Evolutionary conservation across 139 green algal genomes (phyloP), one percentile per base, ranked within the genome.

Genomic region (Haematococcus sp.): DNA sequence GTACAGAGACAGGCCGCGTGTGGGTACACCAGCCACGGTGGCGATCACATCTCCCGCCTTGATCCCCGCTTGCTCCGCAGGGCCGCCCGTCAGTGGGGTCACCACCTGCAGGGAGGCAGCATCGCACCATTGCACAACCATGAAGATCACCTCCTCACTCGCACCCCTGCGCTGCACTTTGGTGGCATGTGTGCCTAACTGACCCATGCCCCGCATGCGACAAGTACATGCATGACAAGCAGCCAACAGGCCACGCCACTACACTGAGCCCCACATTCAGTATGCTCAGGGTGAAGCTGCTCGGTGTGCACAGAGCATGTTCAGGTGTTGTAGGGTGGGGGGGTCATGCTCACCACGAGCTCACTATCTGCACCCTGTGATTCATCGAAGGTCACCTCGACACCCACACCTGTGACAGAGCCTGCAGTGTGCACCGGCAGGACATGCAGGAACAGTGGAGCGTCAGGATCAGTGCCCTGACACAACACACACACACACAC

Each of bases 61-160:
- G 2, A 98, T 77, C 0, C 94, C 95, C 3, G 91, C 95, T 19
- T 64, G 73, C 11, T 97, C 93, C 3, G 92, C 91, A n/a, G 95
- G 94, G 11, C 94, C 93, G 3, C 89, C 93, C 1, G 86, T 75
- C 0, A 84, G 68, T 0, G 95, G 94, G 3, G 93, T 77, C 11
- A 99, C 82, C 31, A 99, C 95, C 75, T 91, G 46, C 4, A 23
- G 28, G 11, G 40, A 7, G n/a, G n/a, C n/a, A n/a, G n/a, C n/a
- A n/a, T n/a, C n/a, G n/a, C n/a, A n/a, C n/a, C n/a, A n/a, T n/a
- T n/a, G n/a, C n/a, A n/a, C n/a, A n/a, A n/a, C n/a, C n/a, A n/a
- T n/a, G n/a, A n/a, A n/a, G n/a, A n/a, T n/a, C n/a, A n/a, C n/a
- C n/a, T n/a, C n/a, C n/a, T n/a, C n/a, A n/a, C n/a, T n/a, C n/a